Evolutionary conservation across 2,329 filamentous ascomycete species (phyloP), one percentile per base, ranked within the genome.

Genomic region (Cladosporium phlei): DNA sequence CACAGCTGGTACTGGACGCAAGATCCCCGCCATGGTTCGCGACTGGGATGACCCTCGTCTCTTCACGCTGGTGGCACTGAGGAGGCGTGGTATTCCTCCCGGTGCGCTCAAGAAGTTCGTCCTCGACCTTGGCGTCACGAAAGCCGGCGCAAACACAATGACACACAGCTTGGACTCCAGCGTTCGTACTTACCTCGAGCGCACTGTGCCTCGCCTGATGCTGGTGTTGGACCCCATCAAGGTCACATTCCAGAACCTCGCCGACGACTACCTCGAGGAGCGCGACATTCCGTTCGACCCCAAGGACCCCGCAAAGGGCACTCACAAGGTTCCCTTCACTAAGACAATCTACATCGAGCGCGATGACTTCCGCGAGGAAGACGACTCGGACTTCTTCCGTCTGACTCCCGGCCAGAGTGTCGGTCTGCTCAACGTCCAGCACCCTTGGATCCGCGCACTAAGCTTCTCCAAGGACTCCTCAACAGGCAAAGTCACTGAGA

Each of bases 1-100:
- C 53, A 54, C 54, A 29, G 47, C 55, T 5, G 52, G 54, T 17
- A 44, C 32, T 14, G 54, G 52, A 14, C 56, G 57, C 7, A 57
- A 60, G 8, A 68, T 74, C 27, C 64, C 69, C 11, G 69, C 71
- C 3, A 66, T 83, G 53, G 90, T 97, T 6, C 80, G 86, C 28
- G 87, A 80, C 46, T 96, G 90, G 88, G 87, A 96, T 57, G 91
- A 96, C 59, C 91, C 91, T 9, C 79, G 91, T 25, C 75, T 97
- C 4, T 95, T 88, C 69, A 95, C 90, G 1, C 73, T 96, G 14
- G 88, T 91, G 50, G 88, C 80, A 1, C 79, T 96, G 39, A 83
- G 87, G 45, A 80, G 91, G 42, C 80, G 90, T 49, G 91, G 91
- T 62, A 79, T 96, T 0, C 91, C 91, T 1, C 88, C 91, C 0